These are phyloP conservation scores for Acidiella bohemica DNA, from an alignment of 495 filamentous ascomycete species.

Conservation along the genomic window DNA sequence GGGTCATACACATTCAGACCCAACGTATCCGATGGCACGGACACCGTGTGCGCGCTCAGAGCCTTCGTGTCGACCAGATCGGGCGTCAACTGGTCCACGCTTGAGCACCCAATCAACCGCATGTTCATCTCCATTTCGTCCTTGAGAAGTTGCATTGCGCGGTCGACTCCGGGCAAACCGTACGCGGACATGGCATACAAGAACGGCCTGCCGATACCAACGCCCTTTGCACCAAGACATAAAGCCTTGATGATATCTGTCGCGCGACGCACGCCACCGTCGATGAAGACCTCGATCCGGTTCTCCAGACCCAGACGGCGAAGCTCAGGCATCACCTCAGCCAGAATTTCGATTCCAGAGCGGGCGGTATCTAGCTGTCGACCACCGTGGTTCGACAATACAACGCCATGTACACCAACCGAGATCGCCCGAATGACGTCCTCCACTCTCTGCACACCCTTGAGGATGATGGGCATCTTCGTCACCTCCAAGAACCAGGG, in stretches of 20 bases:
- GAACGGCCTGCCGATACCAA: conserved; percentile 91
- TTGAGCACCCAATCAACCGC: conserved; percentile 72
- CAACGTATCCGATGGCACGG: conserved; percentile 57
- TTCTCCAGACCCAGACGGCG: conserved; percentile 68
- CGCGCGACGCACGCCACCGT: conserved; percentile 78
- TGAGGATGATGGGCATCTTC: conserved; percentile 91
- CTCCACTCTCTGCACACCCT: conserved; percentile 92
- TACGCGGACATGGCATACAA: conserved; percentile 93
- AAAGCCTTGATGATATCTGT: conserved; percentile 96
- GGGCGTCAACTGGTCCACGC: conserved; percentile 62
- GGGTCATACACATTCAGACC: conserved; percentile 51
- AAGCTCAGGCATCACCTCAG: conserved; percentile 92
- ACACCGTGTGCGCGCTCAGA: conserved; percentile 52
- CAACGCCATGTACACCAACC: conserved; percentile 74
- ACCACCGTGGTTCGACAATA: conserved; percentile 93
- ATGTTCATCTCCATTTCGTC: conserved; percentile 99
- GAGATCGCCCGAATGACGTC: conserved; percentile 82
- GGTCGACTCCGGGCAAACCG: conserved; percentile 71
- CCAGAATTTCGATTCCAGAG: conserved; percentile 83
- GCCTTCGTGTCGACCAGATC: conserved; percentile 65
- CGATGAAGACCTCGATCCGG: conserved; percentile 78
- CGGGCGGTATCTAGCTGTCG: conserved; percentile 90
- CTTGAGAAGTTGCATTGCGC: conserved; percentile 88
- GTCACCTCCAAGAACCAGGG: conserved; percentile 89
- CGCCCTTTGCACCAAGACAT: conserved; percentile 81